Percentiles rank a stretch among this genome's conserved stretches.
Evolutionary conservation across 371 early-diverging fungal species (phyloP).

Genomic region (Mucor lusitanicus): DNA sequence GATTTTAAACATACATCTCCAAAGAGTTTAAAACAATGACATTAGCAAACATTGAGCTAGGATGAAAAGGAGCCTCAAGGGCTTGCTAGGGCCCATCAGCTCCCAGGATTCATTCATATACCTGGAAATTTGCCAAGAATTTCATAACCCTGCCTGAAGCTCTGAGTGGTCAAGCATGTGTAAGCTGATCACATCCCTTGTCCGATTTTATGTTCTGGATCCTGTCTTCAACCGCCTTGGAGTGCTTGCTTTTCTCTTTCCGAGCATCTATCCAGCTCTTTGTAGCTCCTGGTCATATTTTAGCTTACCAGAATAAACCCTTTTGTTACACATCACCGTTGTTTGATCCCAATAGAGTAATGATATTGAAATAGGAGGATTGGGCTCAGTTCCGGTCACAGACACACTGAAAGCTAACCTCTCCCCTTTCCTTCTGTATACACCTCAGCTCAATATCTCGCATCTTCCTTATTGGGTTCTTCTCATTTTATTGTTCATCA

Average conservation of each 20-base stretch:
- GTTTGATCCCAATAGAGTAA: neutral
- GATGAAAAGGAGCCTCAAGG: neutral
- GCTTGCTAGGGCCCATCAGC: too few species aligned
- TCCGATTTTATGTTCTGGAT: too few species aligned
- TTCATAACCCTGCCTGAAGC: neutral
- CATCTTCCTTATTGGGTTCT: neutral
- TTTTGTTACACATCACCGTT: neutral
- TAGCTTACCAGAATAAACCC: neutral
- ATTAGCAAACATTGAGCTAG: neutral
- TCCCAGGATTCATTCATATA: too few species aligned
- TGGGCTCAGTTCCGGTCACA: slow-evolving; percentile 6
- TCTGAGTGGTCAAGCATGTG: neutral
- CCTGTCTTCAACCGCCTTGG: neutral
- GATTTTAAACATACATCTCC: neutral
- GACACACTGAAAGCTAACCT: neutral
- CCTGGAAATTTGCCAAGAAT: neutral
- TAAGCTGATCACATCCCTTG: neutral
- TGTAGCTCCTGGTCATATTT: neutral
- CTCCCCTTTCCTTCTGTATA: neutral
- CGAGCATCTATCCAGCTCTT: neutral
- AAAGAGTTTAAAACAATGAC: neutral
- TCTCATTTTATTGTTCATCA: neutral
- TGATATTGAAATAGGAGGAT: neutral
- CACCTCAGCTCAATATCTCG: neutral
- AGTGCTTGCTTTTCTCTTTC: too few species aligned